These are phyloP conservation scores for Castanospermum australe DNA, from an alignment of 306 rosid species.

Conservation along the genomic window DNA sequence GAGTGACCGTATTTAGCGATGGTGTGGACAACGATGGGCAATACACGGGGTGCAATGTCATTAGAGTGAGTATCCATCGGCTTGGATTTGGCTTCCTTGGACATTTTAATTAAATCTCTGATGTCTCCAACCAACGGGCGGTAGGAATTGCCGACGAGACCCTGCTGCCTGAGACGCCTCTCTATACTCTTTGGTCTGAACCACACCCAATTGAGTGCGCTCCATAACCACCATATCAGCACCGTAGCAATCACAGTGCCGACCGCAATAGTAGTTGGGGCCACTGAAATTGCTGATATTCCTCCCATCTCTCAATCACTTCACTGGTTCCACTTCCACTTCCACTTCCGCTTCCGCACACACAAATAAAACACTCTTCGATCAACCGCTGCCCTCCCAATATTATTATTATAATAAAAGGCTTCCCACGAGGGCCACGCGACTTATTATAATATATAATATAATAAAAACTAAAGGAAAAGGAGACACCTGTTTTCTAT, in stretches of 20 bases:
- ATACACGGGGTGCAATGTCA: conserved; percentile 38
- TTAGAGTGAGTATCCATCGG: conserved; percentile 38
- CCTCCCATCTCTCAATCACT: neutral
- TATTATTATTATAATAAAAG: neutral
- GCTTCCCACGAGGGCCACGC: conserved; percentile 29
- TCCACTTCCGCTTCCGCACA: no score
- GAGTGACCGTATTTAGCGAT: conserved; percentile 40
- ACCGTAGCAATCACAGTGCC: neutral
- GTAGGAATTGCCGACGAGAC: conserved; percentile 33
- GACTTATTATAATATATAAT: neutral
- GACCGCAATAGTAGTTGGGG: neutral
- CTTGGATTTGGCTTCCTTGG: conserved; percentile 36
- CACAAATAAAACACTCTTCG: neutral
- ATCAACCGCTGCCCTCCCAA: neutral
- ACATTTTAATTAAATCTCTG: conserved; percentile 44
- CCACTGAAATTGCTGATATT: neutral
- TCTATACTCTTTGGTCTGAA: conserved; percentile 38
- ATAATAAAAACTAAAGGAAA: no score
- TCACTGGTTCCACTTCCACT: no score
- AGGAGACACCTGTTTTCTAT: neutral
- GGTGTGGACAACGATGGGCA: conserved; percentile 44
- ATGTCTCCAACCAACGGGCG: conserved; percentile 35
- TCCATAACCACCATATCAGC: conserved; percentile 43
- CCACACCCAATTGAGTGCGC: conserved; percentile 40
- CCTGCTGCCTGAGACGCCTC: conserved; percentile 36